Base-by-base conservation (phyloP, 176 grass and related monocot species). In the Rhynchospora breviuscula region DNA sequence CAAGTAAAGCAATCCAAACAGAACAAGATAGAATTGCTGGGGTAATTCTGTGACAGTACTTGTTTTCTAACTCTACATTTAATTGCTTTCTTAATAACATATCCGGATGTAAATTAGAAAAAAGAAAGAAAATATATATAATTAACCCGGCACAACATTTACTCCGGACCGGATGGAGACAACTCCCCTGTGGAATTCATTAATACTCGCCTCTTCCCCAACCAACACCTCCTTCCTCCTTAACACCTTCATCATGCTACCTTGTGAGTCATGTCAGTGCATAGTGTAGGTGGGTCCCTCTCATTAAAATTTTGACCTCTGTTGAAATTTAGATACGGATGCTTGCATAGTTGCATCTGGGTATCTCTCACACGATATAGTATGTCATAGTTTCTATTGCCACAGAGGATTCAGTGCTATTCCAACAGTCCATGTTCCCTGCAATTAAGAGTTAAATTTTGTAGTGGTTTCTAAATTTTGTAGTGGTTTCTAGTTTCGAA, bases 151-250 rank as follows among this genome's bases (percentile, higher is more conserved):
- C 17, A 25, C 10, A 81, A 64, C 25, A 81, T 81, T 81, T 64
- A 64, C 60, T 11, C 31, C 35, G 40, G 33, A 69, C 15, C 66
- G 35, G 4, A 40, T 40, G 35, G 15, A 73, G 72, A 76, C 79
- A 63, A 82, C 80, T 8, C 67, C 80, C 51, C 48, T 21, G 31
- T 66, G 80, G 48, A 68, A 14, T 33, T 68, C 80, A 82, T 82
- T 26, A 82, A 82, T 82, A 10, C 26, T 48, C 45, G 1, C 61
- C 19, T 29, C 79, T 43, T 67, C 46, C 62, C 80, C 80, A 82
- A 82, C 80, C 19, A 82, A 82, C 80, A 25, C 80, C 80, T 56
- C 61, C 66, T n/a, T 82, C 11, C 9, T 49, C 44, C 59, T 31
- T 82, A 67, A 63, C 80, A 53, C 63, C 59, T 53, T 63, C 59